These are phyloP conservation scores for Blastomyces gilchristii DNA, from an alignment of 2,329 filamentous ascomycete genomes.

Conservation along the genomic window DNA sequence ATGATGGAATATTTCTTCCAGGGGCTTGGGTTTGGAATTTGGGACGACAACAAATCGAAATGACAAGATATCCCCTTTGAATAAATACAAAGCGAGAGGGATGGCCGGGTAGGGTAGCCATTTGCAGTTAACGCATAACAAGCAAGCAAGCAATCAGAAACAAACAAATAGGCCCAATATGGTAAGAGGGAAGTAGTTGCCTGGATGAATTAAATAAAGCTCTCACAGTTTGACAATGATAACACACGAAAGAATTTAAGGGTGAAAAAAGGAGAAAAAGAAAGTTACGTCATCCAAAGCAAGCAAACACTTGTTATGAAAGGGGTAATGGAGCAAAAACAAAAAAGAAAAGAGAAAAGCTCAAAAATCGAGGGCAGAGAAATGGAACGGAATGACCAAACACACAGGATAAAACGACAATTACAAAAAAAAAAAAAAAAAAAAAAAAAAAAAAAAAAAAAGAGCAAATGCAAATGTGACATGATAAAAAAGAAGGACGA, in stretches of 20 bases:
- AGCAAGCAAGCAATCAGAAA: background rate
- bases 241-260: background rate
- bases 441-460: background rate
- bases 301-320: background rate
- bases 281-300: background rate
- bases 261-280: background rate
- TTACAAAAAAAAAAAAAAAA: background rate
- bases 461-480: background rate
- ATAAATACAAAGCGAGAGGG: background rate
- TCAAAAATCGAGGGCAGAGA: no score
- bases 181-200: background rate
- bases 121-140: background rate
- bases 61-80: background rate
- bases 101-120: background rate
- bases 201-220: background rate
- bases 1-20: background rate
- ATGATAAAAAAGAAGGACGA: background rate
- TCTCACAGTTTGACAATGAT: background rate
- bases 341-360: background rate
- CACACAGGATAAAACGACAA: background rate
- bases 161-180: background rate
- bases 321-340: background rate
- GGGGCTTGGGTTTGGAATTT: background rate
- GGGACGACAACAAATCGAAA: background rate
- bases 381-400: background rate